Conservation (phyloP, 75 land plant species). For the Picea glauca region DNA sequence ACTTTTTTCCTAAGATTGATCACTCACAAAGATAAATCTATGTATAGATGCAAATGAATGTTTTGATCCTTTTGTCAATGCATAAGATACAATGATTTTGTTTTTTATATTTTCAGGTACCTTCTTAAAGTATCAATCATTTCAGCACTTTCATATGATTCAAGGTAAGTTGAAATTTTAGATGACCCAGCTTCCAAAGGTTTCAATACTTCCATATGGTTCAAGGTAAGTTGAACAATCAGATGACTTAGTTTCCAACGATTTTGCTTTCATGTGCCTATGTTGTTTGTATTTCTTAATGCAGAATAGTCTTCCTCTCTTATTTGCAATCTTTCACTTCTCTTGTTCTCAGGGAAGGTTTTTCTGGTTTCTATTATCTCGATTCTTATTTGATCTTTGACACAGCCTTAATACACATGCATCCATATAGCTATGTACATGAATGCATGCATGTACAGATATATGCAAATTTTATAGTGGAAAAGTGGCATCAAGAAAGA, state of each 20-base stretch:
- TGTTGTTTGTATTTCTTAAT: background rate
- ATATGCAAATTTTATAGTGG: background rate
- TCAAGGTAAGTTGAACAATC: too few relatives aligned
- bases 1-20: background rate
- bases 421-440: background rate
- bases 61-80: too few relatives aligned
- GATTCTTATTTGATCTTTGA: background rate
- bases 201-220: too few relatives aligned
- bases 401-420: background rate
- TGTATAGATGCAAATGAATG: too few relatives aligned
- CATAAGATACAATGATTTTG: too few relatives aligned
- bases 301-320: background rate
- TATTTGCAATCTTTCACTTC: background rate
- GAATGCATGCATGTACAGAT: background rate
- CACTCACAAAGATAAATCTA: background rate
- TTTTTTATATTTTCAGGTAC: conserved; percentile 12
- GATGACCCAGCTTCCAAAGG: background rate
- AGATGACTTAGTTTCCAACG: too few relatives aligned
- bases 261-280: background rate
- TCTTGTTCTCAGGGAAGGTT: background rate
- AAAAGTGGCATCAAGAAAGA: too few relatives aligned
- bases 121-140: conserved; percentile 26
- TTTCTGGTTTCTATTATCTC: background rate
- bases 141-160: conserved; percentile 27
- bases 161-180: conserved; percentile 16